Evolutionary conservation across 345 rosid genomes (phyloP).

Genomic region (Citrus reticulata): DNA sequence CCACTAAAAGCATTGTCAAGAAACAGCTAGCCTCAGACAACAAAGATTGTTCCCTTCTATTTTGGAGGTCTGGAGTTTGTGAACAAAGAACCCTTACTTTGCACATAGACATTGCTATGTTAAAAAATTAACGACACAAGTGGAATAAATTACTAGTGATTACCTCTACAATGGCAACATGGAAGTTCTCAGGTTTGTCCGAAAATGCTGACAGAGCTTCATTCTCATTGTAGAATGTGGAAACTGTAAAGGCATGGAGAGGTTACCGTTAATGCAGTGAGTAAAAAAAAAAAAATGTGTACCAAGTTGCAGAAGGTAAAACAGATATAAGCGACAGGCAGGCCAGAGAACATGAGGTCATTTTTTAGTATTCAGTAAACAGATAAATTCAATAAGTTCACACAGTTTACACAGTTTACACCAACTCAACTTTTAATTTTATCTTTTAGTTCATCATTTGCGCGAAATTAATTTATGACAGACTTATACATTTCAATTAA

Average conservation of each 20-base stretch:
- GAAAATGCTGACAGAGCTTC: conserved; percentile 70
- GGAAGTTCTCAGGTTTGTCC: conserved; percentile 63
- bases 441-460: neutral
- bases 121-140: neutral
- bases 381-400: neutral
- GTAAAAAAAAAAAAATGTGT: conserved; percentile 1
- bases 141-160: neutral
- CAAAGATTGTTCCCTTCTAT: neutral
- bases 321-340: conserved; percentile 4
- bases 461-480: neutral
- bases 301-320: conserved; percentile 18
- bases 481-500: conserved; percentile 7
- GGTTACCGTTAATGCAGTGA: neutral
- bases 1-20: neutral
- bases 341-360: neutral
- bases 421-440: neutral
- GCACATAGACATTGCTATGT: neutral
- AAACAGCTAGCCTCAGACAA: neutral
- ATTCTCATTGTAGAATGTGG: conserved; percentile 58
- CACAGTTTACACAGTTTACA: neutral
- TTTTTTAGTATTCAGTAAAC: neutral
- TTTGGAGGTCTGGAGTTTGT: neutral
- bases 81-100: neutral
- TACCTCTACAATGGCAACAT: conserved; percentile 89
- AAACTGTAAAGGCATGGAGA: conserved; percentile 46